A percentile compares a stretch with the other conserved stretches of the same genome.
phyloP scores from a whole-genome alignment of 106 monocot species.

The Acorus gramineus region DNA sequence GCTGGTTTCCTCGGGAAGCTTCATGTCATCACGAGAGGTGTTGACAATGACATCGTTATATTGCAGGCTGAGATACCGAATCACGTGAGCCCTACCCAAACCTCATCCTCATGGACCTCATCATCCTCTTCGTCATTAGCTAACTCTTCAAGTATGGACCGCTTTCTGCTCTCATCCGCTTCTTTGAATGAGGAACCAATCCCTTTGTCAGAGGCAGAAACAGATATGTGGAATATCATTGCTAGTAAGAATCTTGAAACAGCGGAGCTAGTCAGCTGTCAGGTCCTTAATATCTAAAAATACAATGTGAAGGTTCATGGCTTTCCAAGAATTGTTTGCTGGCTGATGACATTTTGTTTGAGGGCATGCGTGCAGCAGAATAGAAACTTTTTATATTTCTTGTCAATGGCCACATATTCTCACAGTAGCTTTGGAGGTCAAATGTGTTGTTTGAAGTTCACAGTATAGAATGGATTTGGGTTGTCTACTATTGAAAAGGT shows the following conservation, averaged over 20 bases:
- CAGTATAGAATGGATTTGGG: too few species aligned
- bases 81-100: background rate
- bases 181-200: conserved; percentile 5
- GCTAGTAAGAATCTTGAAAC: conserved; percentile 58
- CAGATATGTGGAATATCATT: conserved; percentile 46
- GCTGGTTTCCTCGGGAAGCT: conserved; percentile 65
- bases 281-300: conserved; percentile 53
- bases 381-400: too few species aligned
- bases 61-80: conserved; percentile 46
- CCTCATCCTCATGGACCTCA: background rate
- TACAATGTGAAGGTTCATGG: too few species aligned
- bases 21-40: conserved; percentile 71
- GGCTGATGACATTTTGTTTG: too few species aligned
- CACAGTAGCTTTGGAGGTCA: too few species aligned
- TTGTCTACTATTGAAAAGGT: too few species aligned
- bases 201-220: conserved; percentile 8
- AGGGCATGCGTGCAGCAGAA: too few species aligned
- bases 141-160: too few species aligned
- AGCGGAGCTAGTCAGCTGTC: conserved; percentile 71
- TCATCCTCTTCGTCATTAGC: background rate
- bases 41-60: conserved; percentile 29
- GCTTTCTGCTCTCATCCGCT: too few species aligned
- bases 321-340: too few species aligned
- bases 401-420: too few species aligned
- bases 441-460: too few species aligned